Evolutionary conservation across 805 yeast species (phyloP).

Genomic region (Danielia reshetovae): DNA sequence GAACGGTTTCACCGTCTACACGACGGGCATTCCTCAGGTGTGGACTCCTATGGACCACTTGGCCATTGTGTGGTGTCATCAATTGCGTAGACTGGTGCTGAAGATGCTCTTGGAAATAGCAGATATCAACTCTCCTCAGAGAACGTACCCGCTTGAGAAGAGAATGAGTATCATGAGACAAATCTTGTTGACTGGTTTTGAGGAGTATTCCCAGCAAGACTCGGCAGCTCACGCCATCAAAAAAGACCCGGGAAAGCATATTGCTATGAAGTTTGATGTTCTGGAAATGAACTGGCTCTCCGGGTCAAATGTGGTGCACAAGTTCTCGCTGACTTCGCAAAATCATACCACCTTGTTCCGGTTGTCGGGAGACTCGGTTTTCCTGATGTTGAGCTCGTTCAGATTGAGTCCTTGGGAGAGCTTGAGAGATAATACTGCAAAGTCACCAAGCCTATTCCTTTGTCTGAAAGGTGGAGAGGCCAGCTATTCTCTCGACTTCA

Average conservation of each 20-base stretch:
- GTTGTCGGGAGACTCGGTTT: too few species aligned
- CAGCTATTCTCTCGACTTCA: slow-evolving; percentile 29
- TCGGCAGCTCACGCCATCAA: too few species aligned
- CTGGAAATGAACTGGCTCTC: too few species aligned
- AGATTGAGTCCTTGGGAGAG: too few species aligned
- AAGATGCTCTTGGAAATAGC: slow-evolving; percentile 55
- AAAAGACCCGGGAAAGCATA: too few species aligned
- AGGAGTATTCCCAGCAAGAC: slow-evolving; percentile 32
- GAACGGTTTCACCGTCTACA: slow-evolving; percentile 78
- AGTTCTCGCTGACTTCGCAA: neutral
- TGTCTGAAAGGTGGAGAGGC: slow-evolving; percentile 12
- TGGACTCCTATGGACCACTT: slow-evolving; percentile 95
- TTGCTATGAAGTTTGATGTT: too few species aligned
- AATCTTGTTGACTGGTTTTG: slow-evolving; percentile 54
- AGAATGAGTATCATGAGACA: slow-evolving; percentile 58
- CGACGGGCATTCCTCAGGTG: slow-evolving; percentile 84
- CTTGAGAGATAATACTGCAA: too few species aligned
- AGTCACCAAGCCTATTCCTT: slow-evolving; percentile 8
- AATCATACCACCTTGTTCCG: too few species aligned
- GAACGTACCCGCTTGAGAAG: slow-evolving; percentile 48
- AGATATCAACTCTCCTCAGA: slow-evolving; percentile 42
- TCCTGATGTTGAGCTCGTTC: too few species aligned
- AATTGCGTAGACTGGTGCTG: slow-evolving; percentile 64
- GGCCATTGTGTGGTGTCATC: slow-evolving; percentile 96
- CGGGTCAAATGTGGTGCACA: too few species aligned